phyloP scores from a whole-genome alignment of 805 yeast species.

The Spathaspora gorwiae region DNA sequence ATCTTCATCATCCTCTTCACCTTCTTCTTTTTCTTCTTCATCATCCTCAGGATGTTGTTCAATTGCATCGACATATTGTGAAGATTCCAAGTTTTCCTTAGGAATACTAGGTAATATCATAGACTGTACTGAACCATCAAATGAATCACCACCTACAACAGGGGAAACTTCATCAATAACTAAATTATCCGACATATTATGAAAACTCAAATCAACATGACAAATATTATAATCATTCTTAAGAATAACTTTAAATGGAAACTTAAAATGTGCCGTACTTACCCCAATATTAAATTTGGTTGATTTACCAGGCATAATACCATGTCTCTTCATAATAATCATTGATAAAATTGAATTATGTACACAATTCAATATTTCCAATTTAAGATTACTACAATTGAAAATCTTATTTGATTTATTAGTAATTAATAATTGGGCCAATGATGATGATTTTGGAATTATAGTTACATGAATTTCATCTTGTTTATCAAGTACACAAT shows the following conservation, averaged over 20 bases:
- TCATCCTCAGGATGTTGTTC: slow-evolving; percentile 12
- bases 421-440: slow-evolving; percentile 28
- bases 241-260: slow-evolving; percentile 28
- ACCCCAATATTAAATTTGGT: slow-evolving; percentile 32
- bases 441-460: slow-evolving; percentile 25
- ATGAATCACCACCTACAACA: not conserved
- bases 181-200: slow-evolving; percentile 20
- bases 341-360: slow-evolving; percentile 21
- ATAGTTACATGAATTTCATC: slow-evolving; percentile 17
- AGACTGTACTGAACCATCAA: slow-evolving; percentile 13
- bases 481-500: not conserved
- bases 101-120: slow-evolving; percentile 29
- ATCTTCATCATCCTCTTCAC: slow-evolving; percentile 21
- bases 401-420: slow-evolving; percentile 23
- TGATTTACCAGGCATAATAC: slow-evolving; percentile 25
- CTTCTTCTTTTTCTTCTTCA: slow-evolving; percentile 24
- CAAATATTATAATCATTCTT: slow-evolving; percentile 16
- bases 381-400: slow-evolving; percentile 25
- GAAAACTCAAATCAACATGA: slow-evolving; percentile 17
- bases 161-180: slow-evolving; percentile 3
- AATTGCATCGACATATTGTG: slow-evolving; percentile 20
- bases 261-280: slow-evolving; percentile 26
- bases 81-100: slow-evolving; percentile 17
- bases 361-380: slow-evolving; percentile 28
- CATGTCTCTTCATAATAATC: slow-evolving; percentile 26